Base-by-base conservation (phyloP, 805 yeast species). In the Metschnikowia vanudenii region DNA sequence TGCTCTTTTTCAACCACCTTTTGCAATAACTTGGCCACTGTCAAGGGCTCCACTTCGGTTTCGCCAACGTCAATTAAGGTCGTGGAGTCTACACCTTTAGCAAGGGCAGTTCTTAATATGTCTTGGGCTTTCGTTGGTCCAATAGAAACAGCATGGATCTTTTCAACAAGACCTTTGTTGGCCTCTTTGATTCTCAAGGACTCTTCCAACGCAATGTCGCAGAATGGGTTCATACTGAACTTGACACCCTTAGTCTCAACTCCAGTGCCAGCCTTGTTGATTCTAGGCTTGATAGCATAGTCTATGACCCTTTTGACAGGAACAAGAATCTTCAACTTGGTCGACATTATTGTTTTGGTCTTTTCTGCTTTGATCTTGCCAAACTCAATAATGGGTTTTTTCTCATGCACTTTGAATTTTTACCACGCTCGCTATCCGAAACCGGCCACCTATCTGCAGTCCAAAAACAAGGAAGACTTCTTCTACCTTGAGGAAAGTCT, bases 181-280 rank as follows among this genome's bases (percentile, higher is more conserved):
- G 74, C 73, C 55, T 85, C 89, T 59, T 78, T 82, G 57, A 94
- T 78, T 56, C 84, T 80, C 35, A 91, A 73, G 0, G 98, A 96
- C 67, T 94, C 99, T 69, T 94, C 99, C 43, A 94, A 81, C 8
- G 99, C 99, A 63, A 94, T 94, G 69, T 94, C 99, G 70, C 96
- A 94, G 68, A 94, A 94, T 46, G 99, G 99, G 65, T 94, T 94
- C 66, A 92, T 88, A 61, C 89, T 80, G 74, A 85, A 90, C 71
- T 92, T 92, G 56, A 88, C 88, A 47, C 97, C 97, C 53, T 85
- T 80, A 45, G 92, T 81, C 57, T 90, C 96, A 41, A 87, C 82
- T 5, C 94, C 96, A 10, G 89, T 84, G 40, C 81, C 82, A 12
- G 95, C 73, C 66, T 88, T 83, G 74, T 90, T 90, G 67, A 92